Evolutionary conservation across 305 asterid species (phyloP).

Genomic region (Solanum hybrid): DNA sequence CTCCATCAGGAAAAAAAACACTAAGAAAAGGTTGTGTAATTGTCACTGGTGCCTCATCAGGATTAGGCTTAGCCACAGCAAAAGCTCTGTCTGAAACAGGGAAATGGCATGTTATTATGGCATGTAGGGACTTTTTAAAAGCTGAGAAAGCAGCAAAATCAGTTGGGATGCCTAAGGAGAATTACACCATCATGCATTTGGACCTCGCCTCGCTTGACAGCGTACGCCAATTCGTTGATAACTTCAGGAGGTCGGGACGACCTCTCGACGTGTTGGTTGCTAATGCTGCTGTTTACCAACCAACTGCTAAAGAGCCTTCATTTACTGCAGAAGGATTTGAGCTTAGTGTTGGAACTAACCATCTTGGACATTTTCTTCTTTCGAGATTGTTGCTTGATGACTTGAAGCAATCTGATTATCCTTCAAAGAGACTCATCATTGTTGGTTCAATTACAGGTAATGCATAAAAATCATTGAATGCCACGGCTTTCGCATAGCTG

Average conservation of each 20-base stretch:
- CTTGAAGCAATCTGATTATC: constrained; percentile 70
- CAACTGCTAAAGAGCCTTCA: constrained; percentile 81
- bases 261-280: constrained; percentile 83
- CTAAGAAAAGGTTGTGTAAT: constrained; percentile 63
- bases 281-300: constrained; percentile 86
- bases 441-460: constrained; percentile 97
- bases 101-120: constrained; percentile 92
- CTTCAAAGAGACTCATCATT: constrained; percentile 73
- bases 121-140: constrained; percentile 89
- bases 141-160: constrained; percentile 80
- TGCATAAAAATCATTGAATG: background rate
- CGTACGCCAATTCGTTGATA: constrained; percentile 74
- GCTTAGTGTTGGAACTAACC: constrained; percentile 92
- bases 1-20: constrained; percentile 64
- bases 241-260: constrained; percentile 52
- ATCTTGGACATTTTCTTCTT: constrained; percentile 87
- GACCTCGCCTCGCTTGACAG: constrained; percentile 87
- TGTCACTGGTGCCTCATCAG: constrained; percentile 89
- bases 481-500: background rate
- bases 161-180: constrained; percentile 67
- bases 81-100: constrained; percentile 76
- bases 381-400: constrained; percentile 78
- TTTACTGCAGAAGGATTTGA: constrained; percentile 90
- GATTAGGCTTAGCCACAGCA: constrained; percentile 84
- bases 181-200: constrained; percentile 80